These are phyloP conservation scores for Fusarium sp. DNA, from an alignment of 2,329 filamentous ascomycete genomes.

Conservation along the genomic window DNA sequence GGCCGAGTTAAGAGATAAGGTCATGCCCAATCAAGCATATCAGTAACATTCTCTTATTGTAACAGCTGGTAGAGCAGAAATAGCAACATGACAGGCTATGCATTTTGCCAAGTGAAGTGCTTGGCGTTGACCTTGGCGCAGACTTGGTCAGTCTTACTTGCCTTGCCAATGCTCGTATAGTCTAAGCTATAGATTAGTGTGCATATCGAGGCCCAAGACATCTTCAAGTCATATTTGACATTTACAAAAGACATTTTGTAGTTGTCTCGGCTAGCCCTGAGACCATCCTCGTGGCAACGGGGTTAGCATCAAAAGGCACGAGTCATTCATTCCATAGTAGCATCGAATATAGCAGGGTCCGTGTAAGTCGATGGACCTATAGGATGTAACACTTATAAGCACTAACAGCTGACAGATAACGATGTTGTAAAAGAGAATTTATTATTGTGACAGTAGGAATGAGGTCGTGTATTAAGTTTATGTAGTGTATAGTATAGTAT, in stretches of 20 bases:
- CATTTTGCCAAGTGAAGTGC: background rate
- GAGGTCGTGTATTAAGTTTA: background rate
- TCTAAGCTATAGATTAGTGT: background rate
- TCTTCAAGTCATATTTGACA: background rate
- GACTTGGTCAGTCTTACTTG: background rate
- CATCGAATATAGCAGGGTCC: background rate
- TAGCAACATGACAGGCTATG: background rate
- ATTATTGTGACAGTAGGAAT: background rate
- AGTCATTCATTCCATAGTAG: background rate
- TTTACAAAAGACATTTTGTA: background rate
- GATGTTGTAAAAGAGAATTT: background rate
- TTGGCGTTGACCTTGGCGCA: background rate
- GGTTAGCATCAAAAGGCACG: background rate
- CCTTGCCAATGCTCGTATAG: background rate
- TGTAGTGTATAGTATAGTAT: background rate
- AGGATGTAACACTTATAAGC: slow-evolving; percentile 3
- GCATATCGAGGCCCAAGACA: background rate
- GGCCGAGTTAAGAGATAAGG: background rate
- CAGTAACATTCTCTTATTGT: background rate
- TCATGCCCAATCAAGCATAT: background rate
- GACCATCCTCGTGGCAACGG: background rate
- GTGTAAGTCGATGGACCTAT: slow-evolving; percentile 5
- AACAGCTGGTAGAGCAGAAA: background rate
- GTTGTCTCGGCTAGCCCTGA: background rate
- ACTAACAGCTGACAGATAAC: background rate